These are phyloP conservation scores for Rhynchospora tenuis DNA, from an alignment of 176 grass and related monocot genomes.

Conservation along the genomic window DNA sequence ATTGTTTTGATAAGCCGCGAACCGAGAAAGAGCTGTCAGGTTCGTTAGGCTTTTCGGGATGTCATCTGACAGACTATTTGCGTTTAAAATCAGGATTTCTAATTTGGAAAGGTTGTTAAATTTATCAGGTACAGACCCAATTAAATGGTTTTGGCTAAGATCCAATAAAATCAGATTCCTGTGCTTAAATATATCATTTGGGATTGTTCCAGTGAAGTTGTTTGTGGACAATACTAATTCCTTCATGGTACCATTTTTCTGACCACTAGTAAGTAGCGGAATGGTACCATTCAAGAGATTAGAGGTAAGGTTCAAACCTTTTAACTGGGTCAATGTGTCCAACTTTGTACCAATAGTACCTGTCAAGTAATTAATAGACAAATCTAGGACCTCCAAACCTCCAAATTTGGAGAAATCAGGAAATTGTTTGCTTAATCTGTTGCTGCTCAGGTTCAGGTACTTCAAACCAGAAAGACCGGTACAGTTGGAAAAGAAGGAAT, in stretches of 20 bases:
- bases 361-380: conserved; percentile 34
- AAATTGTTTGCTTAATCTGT: background rate
- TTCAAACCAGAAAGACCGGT: conserved; percentile 5
- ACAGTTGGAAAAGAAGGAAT: conserved; percentile 32
- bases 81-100: conserved; percentile 36
- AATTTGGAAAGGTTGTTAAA: conserved; percentile 34
- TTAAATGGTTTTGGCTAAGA: conserved; percentile 51
- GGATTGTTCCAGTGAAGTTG: conserved; percentile 21
- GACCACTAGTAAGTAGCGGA: background rate
- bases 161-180: conserved; percentile 39
- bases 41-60: conserved; percentile 28
- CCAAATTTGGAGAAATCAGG: conserved; percentile 28
- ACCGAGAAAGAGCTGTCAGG: conserved; percentile 14
- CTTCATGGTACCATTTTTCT: background rate
- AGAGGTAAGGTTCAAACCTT: conserved; percentile 42
- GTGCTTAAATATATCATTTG: background rate
- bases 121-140: conserved; percentile 15
- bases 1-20: conserved; percentile 56
- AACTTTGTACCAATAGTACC: conserved; percentile 17
- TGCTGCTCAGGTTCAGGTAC: conserved; percentile 46
- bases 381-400: conserved; percentile 45
- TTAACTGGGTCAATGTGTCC: conserved; percentile 17
- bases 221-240: conserved; percentile 53
- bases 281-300: conserved; percentile 28
- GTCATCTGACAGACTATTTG: conserved; percentile 13